phyloP scores from a whole-genome alignment of 352 stramenopile genomes.

The Thraustochytrium sp. region DNA sequence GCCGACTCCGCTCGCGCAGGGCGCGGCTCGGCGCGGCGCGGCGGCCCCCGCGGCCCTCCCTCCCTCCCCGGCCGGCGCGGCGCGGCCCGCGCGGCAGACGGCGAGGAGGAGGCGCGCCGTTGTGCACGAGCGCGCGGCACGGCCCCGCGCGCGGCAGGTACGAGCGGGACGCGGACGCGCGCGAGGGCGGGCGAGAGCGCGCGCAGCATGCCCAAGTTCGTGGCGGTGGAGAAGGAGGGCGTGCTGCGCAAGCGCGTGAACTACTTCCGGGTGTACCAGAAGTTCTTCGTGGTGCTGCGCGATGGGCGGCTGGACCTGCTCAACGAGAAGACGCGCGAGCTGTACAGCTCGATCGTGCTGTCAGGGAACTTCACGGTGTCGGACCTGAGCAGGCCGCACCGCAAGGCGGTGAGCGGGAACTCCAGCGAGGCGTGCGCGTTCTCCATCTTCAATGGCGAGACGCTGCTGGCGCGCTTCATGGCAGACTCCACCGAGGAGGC shows the following conservation, averaged over 20 bases:
- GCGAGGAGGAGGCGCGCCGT: too few relatives aligned
- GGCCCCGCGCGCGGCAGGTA: too few relatives aligned
- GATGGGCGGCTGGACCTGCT: slow-evolving; percentile 31
- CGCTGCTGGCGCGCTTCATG: slow-evolving; percentile 23
- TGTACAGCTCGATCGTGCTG: slow-evolving; percentile 35
- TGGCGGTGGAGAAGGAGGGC: slow-evolving; percentile 25
- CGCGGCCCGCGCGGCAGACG: too few relatives aligned
- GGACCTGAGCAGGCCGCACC: background rate
- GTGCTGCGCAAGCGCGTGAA: slow-evolving; percentile 24
- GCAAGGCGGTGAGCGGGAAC: background rate
- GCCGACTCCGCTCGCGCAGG: too few relatives aligned
- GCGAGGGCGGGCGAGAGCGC: too few relatives aligned
- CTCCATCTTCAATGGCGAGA: slow-evolving; percentile 37
- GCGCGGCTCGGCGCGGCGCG: too few relatives aligned
- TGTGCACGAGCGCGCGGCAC: too few relatives aligned
- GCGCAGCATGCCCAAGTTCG: background rate
- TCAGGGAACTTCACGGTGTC: background rate
- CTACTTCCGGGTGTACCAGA: slow-evolving; percentile 43
- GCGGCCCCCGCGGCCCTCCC: too few relatives aligned
- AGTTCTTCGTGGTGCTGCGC: slow-evolving; percentile 31
- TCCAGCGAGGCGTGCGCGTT: slow-evolving; percentile 20
- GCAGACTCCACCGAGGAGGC: background rate
- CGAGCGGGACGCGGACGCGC: too few relatives aligned
- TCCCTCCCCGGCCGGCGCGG: too few relatives aligned
- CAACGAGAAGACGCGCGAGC: slow-evolving; percentile 22